phyloP scores from a whole-genome alignment of 352 stramenopile genomes.

The Pythium dissotocum region DNA sequence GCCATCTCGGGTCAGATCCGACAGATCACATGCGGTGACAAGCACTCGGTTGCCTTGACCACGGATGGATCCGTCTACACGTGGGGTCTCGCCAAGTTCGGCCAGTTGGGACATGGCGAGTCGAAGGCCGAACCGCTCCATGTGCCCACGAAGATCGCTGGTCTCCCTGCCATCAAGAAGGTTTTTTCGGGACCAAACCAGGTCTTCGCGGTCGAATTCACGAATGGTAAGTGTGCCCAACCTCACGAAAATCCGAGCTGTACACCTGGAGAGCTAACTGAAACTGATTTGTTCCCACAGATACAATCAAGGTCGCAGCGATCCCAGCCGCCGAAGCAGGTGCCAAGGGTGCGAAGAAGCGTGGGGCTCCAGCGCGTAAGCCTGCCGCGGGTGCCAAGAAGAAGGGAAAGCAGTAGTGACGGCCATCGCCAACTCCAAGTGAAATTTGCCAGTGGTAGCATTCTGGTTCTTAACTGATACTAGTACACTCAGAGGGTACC shows the following conservation, averaged over 20 bases:
- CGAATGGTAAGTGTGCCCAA: conserved; percentile 44
- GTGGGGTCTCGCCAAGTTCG: conserved; percentile 73
- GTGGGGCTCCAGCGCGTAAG: conserved; percentile 25
- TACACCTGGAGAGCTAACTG: not conserved
- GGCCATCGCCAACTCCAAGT: not conserved
- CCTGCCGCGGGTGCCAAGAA: conserved; percentile 29
- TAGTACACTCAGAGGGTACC: not conserved
- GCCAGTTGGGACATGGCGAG: conserved; percentile 62
- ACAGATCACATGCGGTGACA: conserved; percentile 45
- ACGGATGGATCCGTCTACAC: conserved; percentile 55
- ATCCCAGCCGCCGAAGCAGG: conserved; percentile 13
- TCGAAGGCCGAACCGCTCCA: conserved; percentile 34
- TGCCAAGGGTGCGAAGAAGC: conserved; percentile 28
- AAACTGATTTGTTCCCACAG: conserved; percentile 17
- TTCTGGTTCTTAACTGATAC: conserved; percentile 22
- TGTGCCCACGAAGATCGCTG: conserved; percentile 53
- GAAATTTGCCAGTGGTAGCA: not conserved
- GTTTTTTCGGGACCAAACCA: conserved; percentile 70
- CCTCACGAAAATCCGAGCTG: not conserved
- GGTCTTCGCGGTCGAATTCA: conserved; percentile 78
- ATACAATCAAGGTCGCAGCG: conserved; percentile 50
- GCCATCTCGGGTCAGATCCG: conserved; percentile 18
- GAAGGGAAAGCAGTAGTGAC: conserved; percentile 26
- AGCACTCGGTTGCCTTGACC: conserved; percentile 67
- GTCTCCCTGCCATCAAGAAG: conserved; percentile 61